Base-by-base conservation (phyloP, 2,329 filamentous ascomycete genomes). In the Hymenoscyphus scutula region DNA sequence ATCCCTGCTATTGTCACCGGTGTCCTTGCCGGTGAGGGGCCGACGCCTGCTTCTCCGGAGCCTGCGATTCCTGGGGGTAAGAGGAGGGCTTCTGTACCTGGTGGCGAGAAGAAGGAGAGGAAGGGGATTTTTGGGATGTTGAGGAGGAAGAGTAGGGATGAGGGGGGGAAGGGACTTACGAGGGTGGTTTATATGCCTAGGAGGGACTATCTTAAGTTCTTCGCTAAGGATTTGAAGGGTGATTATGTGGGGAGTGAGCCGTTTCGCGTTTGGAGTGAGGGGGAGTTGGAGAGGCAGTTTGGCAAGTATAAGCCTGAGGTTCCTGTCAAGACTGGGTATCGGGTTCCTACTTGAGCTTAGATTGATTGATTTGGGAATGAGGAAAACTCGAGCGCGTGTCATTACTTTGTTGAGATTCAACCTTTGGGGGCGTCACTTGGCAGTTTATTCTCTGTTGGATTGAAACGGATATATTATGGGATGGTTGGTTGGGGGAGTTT, bases 151-250 rank as follows among this genome's bases (percentile, higher is more conserved):
- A 59, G 62, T 23, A 53, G 45, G 19, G 34, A 54, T 29, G 53
- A 53, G 1, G 32, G 62, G 13, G 65, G 60, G 27, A 62, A 62
- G 38, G 61, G 37, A 3, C 58, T 70, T 15, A 66, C 67, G 3
- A 74, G 72, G 48, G 71, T 72, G 19, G 63, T 72, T 6, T 73
- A 67, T 56, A 74, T 74, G 72, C 72, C 72, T 15, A 62, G 72
- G 53, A 37, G 64, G 32, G 72, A 74, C 25, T 74, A 73, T 45
- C 48, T 64, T 30, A 72, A 71, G 55, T 68, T 55, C 32, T 74
- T 74, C 62, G 72, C 72, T 17, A 59, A 70, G n/a, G 72, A 68
- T 34, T n/a, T 61, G 10, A 62, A 64, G 25, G 71, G 71, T 3
- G 62, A 59, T 15, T 74, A 74, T 64, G 63, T 71, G 38, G 72